Evolutionary conservation across 306 rosid genomes (phyloP).

Genomic region (Leucaena leucocephala): DNA sequence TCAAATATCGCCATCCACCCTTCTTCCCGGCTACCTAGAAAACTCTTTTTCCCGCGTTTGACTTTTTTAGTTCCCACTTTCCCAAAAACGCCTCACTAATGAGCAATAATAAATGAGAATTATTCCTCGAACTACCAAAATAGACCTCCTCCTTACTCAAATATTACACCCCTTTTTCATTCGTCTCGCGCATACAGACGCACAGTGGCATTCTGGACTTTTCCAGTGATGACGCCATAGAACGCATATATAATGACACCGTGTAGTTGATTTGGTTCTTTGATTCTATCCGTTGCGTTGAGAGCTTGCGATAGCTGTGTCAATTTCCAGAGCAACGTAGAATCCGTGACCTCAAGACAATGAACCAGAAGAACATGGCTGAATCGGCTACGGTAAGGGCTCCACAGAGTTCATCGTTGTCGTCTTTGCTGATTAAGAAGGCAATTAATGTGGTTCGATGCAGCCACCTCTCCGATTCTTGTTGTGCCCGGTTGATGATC

Average conservation of each 20-base stretch:
- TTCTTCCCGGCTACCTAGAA: background rate
- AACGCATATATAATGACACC: background rate
- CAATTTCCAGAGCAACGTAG: constrained; percentile 36
- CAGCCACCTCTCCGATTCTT: constrained; percentile 10
- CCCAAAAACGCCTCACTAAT: background rate
- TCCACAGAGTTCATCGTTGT: constrained; percentile 10
- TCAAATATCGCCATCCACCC: background rate
- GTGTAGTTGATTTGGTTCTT: background rate
- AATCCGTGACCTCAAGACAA: constrained; percentile 47
- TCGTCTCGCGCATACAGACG: no score
- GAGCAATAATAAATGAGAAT: background rate
- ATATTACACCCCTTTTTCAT: background rate
- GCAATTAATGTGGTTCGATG: background rate
- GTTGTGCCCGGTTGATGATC: constrained; percentile 27
- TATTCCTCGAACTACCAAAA: background rate
- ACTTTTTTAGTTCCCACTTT: background rate
- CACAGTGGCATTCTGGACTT: background rate
- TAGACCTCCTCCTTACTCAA: background rate
- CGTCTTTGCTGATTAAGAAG: background rate
- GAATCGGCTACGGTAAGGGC: constrained; percentile 35
- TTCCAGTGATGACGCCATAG: background rate
- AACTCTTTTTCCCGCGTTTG: background rate
- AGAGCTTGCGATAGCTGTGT: background rate
- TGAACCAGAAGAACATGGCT: constrained; percentile 2
- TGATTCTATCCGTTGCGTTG: constrained; percentile 42